These are phyloP conservation scores for Ophiostoma sp. DNA, from an alignment of 2,329 filamentous ascomycete species.

Conservation along the genomic window DNA sequence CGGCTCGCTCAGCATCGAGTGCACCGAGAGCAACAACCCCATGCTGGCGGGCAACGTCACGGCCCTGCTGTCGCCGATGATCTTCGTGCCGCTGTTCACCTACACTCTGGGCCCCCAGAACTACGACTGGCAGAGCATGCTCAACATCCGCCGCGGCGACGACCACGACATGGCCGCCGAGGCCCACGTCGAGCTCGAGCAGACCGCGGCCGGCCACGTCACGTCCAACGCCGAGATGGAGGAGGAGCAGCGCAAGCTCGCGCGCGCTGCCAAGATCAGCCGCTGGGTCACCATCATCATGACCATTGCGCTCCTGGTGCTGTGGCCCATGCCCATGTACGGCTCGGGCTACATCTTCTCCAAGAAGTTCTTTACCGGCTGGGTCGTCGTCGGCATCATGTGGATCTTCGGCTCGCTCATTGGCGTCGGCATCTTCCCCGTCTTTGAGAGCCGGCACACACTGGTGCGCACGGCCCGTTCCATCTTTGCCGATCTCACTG, in stretches of 20 bases:
- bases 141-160: conserved; percentile 69
- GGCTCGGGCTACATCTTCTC: conserved; percentile 75
- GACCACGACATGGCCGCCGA: conserved; percentile 72
- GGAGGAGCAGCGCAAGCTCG: conserved; percentile 37
- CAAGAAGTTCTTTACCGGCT: conserved; percentile 77
- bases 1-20: conserved; percentile 62
- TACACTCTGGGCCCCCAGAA: conserved; percentile 63
- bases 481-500: conserved; percentile 57
- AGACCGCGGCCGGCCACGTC: conserved; percentile 45
- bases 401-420: conserved; percentile 72
- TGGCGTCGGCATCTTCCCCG: conserved; percentile 73
- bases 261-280: conserved; percentile 35
- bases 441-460: conserved; percentile 71
- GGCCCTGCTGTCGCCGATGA: conserved; percentile 68
- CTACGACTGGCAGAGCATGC: conserved; percentile 85
- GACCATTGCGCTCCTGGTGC: conserved; percentile 60
- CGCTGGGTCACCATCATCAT: conserved; percentile 33
- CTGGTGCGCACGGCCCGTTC: conserved; percentile 56
- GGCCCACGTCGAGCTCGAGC: conserved; percentile 59
- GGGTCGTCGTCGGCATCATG: conserved; percentile 69
- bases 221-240: conserved; percentile 28
- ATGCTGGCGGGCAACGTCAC: conserved; percentile 86
- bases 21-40: conserved; percentile 78
- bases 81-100: conserved; percentile 73
- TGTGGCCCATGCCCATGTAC: conserved; percentile 94